phyloP scores from a whole-genome alignment of 2,329 filamentous ascomycete species.

The Fusarium xyrophilum region DNA sequence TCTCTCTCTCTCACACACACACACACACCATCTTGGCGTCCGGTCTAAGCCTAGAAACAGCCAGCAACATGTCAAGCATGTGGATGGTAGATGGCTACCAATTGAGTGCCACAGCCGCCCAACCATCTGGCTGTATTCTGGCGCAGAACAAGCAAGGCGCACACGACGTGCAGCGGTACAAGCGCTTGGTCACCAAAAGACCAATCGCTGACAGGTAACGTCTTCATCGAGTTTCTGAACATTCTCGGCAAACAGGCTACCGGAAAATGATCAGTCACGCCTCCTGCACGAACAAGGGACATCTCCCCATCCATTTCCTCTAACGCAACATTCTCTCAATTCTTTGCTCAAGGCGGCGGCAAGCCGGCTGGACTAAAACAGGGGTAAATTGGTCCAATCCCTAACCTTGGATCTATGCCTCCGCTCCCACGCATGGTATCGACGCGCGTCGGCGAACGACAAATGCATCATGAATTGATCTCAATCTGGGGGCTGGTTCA shows the following conservation, averaged over 20 bases:
- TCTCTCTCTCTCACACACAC: conserved; percentile 33
- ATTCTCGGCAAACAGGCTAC: neutral
- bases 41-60: conserved; percentile 15
- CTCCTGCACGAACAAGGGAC: neutral
- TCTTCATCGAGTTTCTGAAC: neutral
- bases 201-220: conserved; percentile 6
- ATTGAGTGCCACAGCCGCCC: conserved; percentile 33
- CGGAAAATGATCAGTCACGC: neutral
- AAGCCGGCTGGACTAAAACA: neutral
- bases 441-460: neutral
- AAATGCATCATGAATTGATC: conserved; percentile 1
- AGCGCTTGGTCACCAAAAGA: conserved; percentile 18
- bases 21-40: conserved; percentile 24
- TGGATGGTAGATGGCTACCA: conserved; percentile 30
- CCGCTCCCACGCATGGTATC: neutral
- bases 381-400: neutral
- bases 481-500: neutral
- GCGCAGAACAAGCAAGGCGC: conserved; percentile 30
- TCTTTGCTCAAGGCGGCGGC: neutral
- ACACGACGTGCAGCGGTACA: conserved; percentile 25
- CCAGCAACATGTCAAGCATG: conserved; percentile 37
- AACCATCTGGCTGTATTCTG: conserved; percentile 25
- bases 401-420: neutral
- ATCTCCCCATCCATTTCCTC: neutral
- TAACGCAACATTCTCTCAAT: neutral